A percentile compares a stretch with the other conserved stretches of the same genome.
Conservation (phyloP, 2,329 filamentous ascomycete species). For the Penicillium brevicompactum region DNA sequence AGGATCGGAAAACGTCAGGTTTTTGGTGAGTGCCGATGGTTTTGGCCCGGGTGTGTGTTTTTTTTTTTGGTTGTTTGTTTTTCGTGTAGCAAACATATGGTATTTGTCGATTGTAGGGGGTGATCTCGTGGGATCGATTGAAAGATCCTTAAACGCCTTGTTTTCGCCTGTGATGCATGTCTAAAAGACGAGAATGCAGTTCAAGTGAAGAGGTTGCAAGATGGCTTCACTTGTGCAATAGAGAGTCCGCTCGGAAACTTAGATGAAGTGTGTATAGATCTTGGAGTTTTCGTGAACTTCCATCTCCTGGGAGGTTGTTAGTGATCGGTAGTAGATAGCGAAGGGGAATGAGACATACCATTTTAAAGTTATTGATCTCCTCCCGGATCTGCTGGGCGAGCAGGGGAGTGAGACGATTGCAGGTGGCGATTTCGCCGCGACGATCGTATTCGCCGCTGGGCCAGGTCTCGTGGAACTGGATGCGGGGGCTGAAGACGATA, state of each 20-base stretch:
- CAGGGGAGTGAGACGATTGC: slow-evolving; percentile 95
- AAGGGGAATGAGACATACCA: slow-evolving; percentile 63
- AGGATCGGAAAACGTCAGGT: background rate
- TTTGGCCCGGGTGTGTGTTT: background rate
- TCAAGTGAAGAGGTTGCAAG: background rate
- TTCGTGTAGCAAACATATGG: slow-evolving; percentile 7
- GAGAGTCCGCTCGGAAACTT: slow-evolving; percentile 48
- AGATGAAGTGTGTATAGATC: slow-evolving; percentile 99
- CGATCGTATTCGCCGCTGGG: slow-evolving; percentile 94
- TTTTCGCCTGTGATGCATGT: slow-evolving; percentile 28
- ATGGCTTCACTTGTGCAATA: slow-evolving; percentile 13
- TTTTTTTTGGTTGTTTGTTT: background rate
- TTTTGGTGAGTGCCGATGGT: background rate
- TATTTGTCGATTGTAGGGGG: background rate
- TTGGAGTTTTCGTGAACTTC: slow-evolving; percentile 99
- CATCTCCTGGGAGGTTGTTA: slow-evolving; percentile 78
- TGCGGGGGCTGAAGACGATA: slow-evolving; percentile 82
- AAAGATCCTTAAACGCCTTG: slow-evolving; percentile 20
- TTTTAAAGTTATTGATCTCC: slow-evolving; percentile 98
- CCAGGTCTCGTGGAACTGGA: slow-evolving; percentile 96
- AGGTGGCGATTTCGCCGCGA: slow-evolving; percentile 92
- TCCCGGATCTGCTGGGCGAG: slow-evolving; percentile 99
- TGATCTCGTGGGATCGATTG: background rate
- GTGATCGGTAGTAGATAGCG: background rate
- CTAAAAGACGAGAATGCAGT: slow-evolving; percentile 27